Evolutionary conservation across 2,329 filamentous ascomycete genomes (phyloP), one percentile per base, ranked within the genome.

Genomic region (Fusarium sp.): DNA sequence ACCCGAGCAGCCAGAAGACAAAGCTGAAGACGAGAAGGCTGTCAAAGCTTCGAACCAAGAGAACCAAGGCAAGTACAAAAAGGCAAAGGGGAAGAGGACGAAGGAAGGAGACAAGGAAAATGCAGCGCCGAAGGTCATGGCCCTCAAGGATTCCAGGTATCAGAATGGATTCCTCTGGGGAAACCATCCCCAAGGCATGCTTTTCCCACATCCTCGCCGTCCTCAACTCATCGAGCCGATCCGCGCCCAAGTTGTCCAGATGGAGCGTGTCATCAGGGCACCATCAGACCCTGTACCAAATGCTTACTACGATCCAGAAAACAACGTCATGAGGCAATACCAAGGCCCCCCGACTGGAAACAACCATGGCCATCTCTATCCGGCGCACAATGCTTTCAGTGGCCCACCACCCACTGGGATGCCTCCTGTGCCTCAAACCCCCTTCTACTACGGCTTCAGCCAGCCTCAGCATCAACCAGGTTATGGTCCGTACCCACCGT

Each of bases 341-440:
- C 87, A 91, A 71, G 89, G 89, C 0, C 85, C 86, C 4, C 81
- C 83, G 1, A 91, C 89, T 75, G 88, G 89, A 6, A 88, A 88
- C 71, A 84, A 86, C 27, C 81, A 83, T 27, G 83, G 83, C 1
- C 74, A 77, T 27, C 76, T 89, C n/a, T 88, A 90, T 75, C 87
- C 88, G 3, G 79, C 77, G 8, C 81, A 80, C 7, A 75, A 81
- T 27, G 70, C 80, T 20, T 77, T 77, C 27, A 74, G 76, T 10
- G 78, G 78, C 14, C 78, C 81, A 5, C 74, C 85, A 8, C 84
- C 85, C 0, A 67, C 85, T 10, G 86, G 87, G 5, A 81, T 83
- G 60, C 84, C 85, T 5, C 83, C 87, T 66, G 85, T 85, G 4
- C 61, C 76, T 13, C 78, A 83, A 20, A 87, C 87, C 31, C 83